Conservation (phyloP, 805 yeast species). For the Hanseniaspora mollemarum region DNA sequence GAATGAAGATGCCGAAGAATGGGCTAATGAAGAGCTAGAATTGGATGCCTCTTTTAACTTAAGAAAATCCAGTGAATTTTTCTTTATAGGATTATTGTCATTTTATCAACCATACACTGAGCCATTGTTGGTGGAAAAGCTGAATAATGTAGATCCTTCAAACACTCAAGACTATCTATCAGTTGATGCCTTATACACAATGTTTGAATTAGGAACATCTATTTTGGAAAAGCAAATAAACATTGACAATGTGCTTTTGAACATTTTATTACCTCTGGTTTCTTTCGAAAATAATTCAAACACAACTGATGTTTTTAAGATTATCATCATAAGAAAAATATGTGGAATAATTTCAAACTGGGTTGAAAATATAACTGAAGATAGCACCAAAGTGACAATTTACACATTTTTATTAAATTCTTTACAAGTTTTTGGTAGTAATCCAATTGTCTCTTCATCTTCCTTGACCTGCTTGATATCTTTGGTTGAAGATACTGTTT, state of each 20-base stretch:
- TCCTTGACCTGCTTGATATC: constrained; percentile 58
- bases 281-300: constrained; percentile 30
- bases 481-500: constrained; percentile 78
- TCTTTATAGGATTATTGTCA: constrained; percentile 2
- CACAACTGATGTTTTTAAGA: constrained; percentile 19
- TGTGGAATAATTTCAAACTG: constrained; percentile 72
- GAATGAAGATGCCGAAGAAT: constrained; percentile 83
- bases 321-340: constrained; percentile 60
- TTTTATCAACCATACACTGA: constrained; percentile 11
- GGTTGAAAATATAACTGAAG: constrained; percentile 55
- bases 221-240: constrained; percentile 56
- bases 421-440: constrained; percentile 44
- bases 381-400: constrained; percentile 44
- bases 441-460: constrained; percentile 69
- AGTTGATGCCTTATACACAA: constrained; percentile 71
- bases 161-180: constrained; percentile 40
- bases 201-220: constrained; percentile 67
- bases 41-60: constrained; percentile 10
- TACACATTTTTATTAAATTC: constrained; percentile 47
- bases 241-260: constrained; percentile 51
- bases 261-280: constrained; percentile 56
- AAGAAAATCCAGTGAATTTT: constrained; percentile 13
- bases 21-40: constrained; percentile 71
- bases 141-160: constrained; percentile 28
- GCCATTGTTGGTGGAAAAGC: constrained; percentile 33